These are phyloP conservation scores for Tausonia pullulans DNA, from an alignment of 1,284 basidiomycete genomes.

Conservation along the genomic window DNA sequence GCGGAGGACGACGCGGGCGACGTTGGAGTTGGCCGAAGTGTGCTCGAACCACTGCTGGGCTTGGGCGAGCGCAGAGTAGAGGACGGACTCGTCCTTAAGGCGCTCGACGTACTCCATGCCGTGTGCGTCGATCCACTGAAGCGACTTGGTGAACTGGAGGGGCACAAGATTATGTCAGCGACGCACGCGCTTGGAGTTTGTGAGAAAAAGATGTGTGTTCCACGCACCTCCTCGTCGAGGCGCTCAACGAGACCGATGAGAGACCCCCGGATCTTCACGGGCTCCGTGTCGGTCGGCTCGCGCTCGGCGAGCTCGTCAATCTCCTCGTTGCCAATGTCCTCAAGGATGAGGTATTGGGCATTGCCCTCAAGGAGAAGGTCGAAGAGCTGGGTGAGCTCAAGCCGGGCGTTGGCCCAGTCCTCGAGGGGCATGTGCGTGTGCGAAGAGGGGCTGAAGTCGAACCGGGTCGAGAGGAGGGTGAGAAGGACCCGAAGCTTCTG, in stretches of 20 bases:
- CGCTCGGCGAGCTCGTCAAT: constrained; percentile 28
- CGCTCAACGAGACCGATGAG: constrained; percentile 92
- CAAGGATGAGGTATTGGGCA: constrained; percentile 60
- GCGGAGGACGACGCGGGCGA: constrained; percentile 82
- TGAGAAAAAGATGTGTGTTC: not conserved
- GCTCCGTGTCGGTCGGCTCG: constrained; percentile 39
- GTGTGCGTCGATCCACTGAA: constrained; percentile 98
- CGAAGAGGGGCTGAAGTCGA: constrained; percentile 86
- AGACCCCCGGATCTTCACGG: constrained; percentile 63
- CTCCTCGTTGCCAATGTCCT: constrained; percentile 41
- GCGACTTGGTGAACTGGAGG: constrained; percentile 70
- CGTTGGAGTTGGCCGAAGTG: constrained; percentile 60
- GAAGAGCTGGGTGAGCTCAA: constrained; percentile 79
- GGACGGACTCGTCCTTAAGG: constrained; percentile 84
- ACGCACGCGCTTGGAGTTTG: not conserved
- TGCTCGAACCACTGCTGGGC: constrained; percentile 85
- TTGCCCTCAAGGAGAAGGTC: constrained; percentile 78
- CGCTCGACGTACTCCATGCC: constrained; percentile 96
- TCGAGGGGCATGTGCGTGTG: constrained; percentile 78
- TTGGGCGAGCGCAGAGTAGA: constrained; percentile 87
- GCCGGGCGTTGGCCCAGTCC: constrained; percentile 76
- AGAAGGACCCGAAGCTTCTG: constrained; percentile 90
- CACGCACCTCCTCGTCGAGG: constrained; percentile 70
- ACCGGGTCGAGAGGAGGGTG: constrained; percentile 84
- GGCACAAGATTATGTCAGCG: not conserved